A percentile compares a stretch with the other conserved stretches of the same genome.
These are phyloP conservation scores for Epipyxis sp. DNA, from an alignment of 108 stramenopile genomes.

Conservation along the genomic window DNA sequence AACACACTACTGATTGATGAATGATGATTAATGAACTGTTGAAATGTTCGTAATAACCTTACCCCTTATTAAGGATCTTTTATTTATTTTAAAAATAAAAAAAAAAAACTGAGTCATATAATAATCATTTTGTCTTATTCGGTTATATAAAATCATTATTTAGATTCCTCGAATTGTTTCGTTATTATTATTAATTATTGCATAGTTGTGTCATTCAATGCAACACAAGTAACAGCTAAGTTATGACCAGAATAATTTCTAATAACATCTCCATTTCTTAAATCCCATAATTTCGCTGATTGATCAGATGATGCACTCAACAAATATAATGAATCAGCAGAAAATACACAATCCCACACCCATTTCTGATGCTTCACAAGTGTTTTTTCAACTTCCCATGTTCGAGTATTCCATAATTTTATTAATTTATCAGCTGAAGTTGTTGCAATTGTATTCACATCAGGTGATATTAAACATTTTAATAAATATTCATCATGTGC, in stretches of 20 bases:
- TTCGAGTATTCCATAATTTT: constrained; percentile 63
- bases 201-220: constrained; percentile 84
- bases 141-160: no score
- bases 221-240: constrained; percentile 89
- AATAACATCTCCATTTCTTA: constrained; percentile 77
- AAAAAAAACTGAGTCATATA: no score
- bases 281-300: constrained; percentile 85
- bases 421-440: constrained; percentile 84
- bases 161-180: no score
- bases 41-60: no score
- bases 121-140: no score
- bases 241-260: constrained; percentile 74
- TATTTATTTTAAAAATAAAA: no score
- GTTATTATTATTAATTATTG: no score
- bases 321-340: constrained; percentile 89
- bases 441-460: constrained; percentile 70
- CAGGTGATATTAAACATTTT: constrained; percentile 54
- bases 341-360: constrained; percentile 96
- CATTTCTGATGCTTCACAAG: constrained; percentile 77
- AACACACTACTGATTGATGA: no score
- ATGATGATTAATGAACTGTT: no score
- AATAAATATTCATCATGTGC: constrained; percentile 53
- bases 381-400: constrained; percentile 55
- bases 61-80: no score
- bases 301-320: constrained; percentile 89